phyloP scores from a whole-genome alignment of 495 filamentous ascomycete species.

The Aspergillus bridgeri region DNA sequence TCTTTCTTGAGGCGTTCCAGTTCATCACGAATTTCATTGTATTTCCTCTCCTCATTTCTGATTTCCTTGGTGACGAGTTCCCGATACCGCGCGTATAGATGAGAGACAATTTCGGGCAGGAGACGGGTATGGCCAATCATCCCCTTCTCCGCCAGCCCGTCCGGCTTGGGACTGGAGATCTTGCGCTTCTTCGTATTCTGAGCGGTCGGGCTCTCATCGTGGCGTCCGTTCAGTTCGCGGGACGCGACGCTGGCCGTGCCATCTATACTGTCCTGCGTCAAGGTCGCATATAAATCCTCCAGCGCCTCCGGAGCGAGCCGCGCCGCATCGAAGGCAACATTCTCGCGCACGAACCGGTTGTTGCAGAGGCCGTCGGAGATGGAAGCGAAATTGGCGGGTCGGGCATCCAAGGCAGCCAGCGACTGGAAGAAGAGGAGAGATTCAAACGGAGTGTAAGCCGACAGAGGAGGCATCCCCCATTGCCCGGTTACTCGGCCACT shows the following conservation, averaged over 20 bases:
- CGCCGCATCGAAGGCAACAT: constrained; percentile 63
- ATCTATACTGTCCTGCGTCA: constrained; percentile 70
- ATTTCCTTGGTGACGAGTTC: constrained; percentile 66
- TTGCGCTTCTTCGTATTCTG: constrained; percentile 68
- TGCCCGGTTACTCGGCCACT: constrained; percentile 44
- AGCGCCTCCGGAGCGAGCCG: constrained; percentile 77
- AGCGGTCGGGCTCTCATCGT: constrained; percentile 24
- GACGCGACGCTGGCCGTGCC: constrained; percentile 12
- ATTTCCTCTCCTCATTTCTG: constrained; percentile 67
- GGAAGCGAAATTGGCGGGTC: constrained; percentile 60
- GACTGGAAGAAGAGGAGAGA: constrained; percentile 85
- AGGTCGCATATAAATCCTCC: constrained; percentile 67
- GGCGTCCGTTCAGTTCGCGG: constrained; percentile 26
- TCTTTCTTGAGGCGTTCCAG: constrained; percentile 61
- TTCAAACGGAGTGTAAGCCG: constrained; percentile 81
- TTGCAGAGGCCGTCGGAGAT: constrained; percentile 72
- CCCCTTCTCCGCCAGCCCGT: constrained; percentile 59
- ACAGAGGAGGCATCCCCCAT: constrained; percentile 55
- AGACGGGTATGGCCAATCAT: constrained; percentile 56
- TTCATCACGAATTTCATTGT: constrained; percentile 60
- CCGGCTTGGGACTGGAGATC: constrained; percentile 59
- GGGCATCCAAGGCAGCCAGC: constrained; percentile 62
- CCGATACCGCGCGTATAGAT: constrained; percentile 72
- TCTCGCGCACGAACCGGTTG: constrained; percentile 64
- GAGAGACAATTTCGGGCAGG: constrained; percentile 63